Evolutionary conservation across 257 asterid species (phyloP), one percentile per base, ranked within the genome.

Genomic region (Solanum phureja): DNA sequence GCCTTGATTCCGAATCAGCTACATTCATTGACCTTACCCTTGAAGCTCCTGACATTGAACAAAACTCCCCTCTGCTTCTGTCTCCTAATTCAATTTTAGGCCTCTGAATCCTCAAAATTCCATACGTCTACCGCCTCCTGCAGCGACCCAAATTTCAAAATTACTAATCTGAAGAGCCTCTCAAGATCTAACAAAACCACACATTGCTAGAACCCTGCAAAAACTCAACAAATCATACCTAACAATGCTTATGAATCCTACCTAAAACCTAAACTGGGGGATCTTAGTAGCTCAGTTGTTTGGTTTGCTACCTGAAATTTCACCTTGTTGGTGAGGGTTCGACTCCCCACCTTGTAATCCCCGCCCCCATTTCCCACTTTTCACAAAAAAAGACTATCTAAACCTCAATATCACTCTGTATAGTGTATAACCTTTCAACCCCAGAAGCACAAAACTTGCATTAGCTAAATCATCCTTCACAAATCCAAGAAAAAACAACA

Each of bases 1-100:
- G 86, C 76, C 90, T 91, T 34, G 68, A 66, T 86, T 89, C 91
- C 8, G 90, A 87, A 84, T 90, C 93, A 23, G 88, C 86, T 88
- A 52, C 83, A 46, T 88, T 86, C 88, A 86, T 83, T 33, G 91
- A 87, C 88, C 90, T 92, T 66, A 85, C 77, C 72, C 91, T 87
- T 44, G 90, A 82, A 84, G 89, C 91, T 56, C 89, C 91, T 62
- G 93, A 88, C 91, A 92, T 90, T 13, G 38, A 60, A 77, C 11
- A 83, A 68, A 86, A 69, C 84, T 38, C 73, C 71, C 84, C 35
- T 62, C 34, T 29, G 40, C 64, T 81, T 37, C 37, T 29, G 76
- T 64, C 85, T 56, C 68, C 66, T 33, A 77, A 42, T 86, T 86
- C 44, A 62, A 56, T 33, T 49, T 81, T 37, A 75, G 66, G 35